Conservation (phyloP, 331 rosid species). For the Erythrophleum ivorense region DNA sequence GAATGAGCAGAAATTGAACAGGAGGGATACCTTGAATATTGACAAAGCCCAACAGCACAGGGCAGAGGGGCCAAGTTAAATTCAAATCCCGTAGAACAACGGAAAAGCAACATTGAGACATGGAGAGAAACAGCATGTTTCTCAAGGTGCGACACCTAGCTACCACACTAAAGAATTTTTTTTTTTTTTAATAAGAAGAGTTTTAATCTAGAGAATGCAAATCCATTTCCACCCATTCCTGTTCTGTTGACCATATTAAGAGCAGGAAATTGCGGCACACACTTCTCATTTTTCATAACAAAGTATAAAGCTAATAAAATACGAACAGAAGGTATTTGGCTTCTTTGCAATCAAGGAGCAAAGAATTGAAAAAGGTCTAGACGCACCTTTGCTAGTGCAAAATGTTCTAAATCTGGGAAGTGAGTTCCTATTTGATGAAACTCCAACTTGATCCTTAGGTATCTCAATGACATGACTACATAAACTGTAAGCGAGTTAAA, state of each 20-base stretch:
- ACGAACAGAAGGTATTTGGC: not conserved
- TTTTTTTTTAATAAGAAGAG: not conserved
- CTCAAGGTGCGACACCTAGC: not conserved
- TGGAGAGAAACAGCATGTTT: not conserved
- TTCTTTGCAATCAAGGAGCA: not conserved
- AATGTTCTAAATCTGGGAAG: conserved; percentile 59
- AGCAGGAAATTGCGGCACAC: not conserved
- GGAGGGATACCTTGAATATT: not conserved
- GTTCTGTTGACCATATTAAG: not conserved
- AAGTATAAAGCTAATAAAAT: not conserved
- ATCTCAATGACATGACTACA: conserved; percentile 49
- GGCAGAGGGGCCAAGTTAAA: not conserved
- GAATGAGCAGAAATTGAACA: not conserved
- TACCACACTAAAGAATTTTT: not conserved
- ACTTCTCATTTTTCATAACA: not conserved
- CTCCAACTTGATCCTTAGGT: conserved; percentile 48
- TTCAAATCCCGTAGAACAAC: not conserved
- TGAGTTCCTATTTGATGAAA: conserved; percentile 57
- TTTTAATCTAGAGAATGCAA: not conserved
- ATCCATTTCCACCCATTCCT: not conserved
- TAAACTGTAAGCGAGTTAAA: conserved; percentile 51
- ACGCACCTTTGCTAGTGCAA: conserved; percentile 56
- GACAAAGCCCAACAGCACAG: not conserved
- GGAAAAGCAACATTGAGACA: not conserved
- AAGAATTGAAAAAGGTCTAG: conserved; percentile 36